These are phyloP conservation scores for Quillaja saponaria DNA, from an alignment of 306 rosid species.

Conservation along the genomic window DNA sequence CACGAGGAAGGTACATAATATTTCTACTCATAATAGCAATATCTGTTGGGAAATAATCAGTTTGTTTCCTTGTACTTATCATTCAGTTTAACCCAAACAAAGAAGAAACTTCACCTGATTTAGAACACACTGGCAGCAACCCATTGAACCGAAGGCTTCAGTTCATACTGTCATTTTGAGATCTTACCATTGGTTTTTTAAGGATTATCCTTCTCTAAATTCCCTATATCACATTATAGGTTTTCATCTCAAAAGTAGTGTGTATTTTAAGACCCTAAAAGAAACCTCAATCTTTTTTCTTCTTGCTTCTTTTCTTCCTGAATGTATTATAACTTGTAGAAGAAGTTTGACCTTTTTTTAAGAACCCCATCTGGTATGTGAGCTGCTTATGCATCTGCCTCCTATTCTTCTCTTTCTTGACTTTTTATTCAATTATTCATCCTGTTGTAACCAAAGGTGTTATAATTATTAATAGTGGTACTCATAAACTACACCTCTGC, in stretches of 20 bases:
- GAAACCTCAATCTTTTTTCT: background rate
- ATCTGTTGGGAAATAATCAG: constrained; percentile 13
- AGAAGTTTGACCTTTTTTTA: background rate
- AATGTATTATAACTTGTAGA: constrained; percentile 4
- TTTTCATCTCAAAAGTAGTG: background rate
- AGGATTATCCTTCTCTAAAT: no score
- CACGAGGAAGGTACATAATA: constrained; percentile 66
- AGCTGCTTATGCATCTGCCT: constrained; percentile 2
- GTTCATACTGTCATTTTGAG: background rate
- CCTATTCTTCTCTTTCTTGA: constrained; percentile 1
- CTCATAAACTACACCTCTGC: constrained; percentile 5
- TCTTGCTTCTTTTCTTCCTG: no score
- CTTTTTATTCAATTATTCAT: constrained; percentile 14
- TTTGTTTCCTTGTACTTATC: constrained; percentile 20
- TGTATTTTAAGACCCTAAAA: constrained; percentile 3
- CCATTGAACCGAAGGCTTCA: background rate
- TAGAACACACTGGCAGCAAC: constrained; percentile 12
- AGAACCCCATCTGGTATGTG: constrained; percentile 2
- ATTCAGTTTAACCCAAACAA: background rate
- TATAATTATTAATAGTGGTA: constrained; percentile 8
- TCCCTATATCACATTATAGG: background rate
- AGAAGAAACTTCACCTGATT: background rate
- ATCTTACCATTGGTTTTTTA: background rate
- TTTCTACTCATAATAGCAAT: constrained; percentile 13
- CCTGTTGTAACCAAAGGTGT: constrained; percentile 12